Percentiles rank a stretch among this genome's conserved stretches.
These are phyloP conservation scores for Pseudonectria buxi DNA, from an alignment of 2,329 filamentous ascomycete genomes.

Conservation along the genomic window DNA sequence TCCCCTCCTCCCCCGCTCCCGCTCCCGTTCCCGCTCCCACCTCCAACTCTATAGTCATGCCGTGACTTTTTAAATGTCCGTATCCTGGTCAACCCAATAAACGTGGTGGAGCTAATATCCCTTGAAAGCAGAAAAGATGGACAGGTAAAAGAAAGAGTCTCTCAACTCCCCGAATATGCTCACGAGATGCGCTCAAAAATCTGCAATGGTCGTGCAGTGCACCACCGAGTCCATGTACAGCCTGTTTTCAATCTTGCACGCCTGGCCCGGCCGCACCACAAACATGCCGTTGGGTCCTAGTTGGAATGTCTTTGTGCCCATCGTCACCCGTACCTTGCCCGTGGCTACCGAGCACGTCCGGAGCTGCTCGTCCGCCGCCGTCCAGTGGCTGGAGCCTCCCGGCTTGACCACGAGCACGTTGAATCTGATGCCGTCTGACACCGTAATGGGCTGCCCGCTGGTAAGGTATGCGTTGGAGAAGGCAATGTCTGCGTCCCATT, in stretches of 20 bases:
- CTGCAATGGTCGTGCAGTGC: slow-evolving; percentile 31
- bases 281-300: slow-evolving; percentile 41
- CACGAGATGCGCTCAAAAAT: slow-evolving; percentile 6
- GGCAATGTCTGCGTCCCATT: slow-evolving; percentile 29
- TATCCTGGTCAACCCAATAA: no score
- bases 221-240: slow-evolving; percentile 38
- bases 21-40: no score
- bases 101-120: no score
- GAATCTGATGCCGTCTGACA: slow-evolving; percentile 33
- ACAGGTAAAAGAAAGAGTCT: no score
- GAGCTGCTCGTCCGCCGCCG: slow-evolving; percentile 21
- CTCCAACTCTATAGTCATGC: no score
- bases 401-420: slow-evolving; percentile 36
- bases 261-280: slow-evolving; percentile 31
- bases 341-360: slow-evolving; percentile 34
- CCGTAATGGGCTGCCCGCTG: slow-evolving; percentile 27
- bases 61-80: no score
- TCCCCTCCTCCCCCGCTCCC: no score
- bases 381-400: slow-evolving; percentile 28
- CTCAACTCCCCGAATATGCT: no score
- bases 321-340: slow-evolving; percentile 36
- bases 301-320: slow-evolving; percentile 29
- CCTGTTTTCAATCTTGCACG: slow-evolving; percentile 35
- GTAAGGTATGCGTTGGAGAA: slow-evolving; percentile 38
- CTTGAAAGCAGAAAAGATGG: no score